A percentile compares a stretch with the other conserved stretches of the same genome.
phyloP scores from a whole-genome alignment of 441 rosid species.

The Isatis lusitanica region DNA sequence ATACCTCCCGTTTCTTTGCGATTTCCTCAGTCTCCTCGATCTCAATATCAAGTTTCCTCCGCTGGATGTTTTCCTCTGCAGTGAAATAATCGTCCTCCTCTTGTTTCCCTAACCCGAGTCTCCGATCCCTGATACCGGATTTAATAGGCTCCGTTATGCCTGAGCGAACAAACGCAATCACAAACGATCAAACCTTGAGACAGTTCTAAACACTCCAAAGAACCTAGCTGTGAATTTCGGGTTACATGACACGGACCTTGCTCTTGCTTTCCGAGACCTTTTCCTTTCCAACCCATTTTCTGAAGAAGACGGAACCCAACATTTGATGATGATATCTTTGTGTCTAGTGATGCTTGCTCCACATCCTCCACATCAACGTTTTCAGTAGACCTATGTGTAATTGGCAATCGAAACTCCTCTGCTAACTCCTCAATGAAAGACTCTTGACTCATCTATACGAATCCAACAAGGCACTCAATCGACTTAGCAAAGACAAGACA shows the following conservation, averaged over 20 bases:
- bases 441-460: conserved; percentile 49
- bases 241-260: conserved; percentile 54
- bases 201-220: not conserved
- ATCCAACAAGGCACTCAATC: not conserved
- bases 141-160: conserved; percentile 82
- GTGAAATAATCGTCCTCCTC: conserved; percentile 94
- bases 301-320: conserved; percentile 92
- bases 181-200: not conserved
- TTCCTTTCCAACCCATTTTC: conserved; percentile 99
- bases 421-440: conserved; percentile 62
- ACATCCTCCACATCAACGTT: conserved; percentile 86
- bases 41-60: conserved; percentile 82
- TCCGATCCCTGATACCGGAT: conserved; percentile 85
- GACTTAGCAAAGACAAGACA: not conserved
- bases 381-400: conserved; percentile 66
- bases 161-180: conserved; percentile 5
- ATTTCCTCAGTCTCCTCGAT: conserved; percentile 83
- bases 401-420: conserved; percentile 77
- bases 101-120: conserved; percentile 85
- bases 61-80: conserved; percentile 85
- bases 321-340: conserved; percentile 72
- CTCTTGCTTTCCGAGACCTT: conserved; percentile 92
- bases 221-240: not conserved
- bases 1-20: conserved; percentile 95
- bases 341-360: conserved; percentile 87